Conservation (phyloP, 2,329 filamentous ascomycete genomes). For the Aspergillus oerlinghausenensis region DNA sequence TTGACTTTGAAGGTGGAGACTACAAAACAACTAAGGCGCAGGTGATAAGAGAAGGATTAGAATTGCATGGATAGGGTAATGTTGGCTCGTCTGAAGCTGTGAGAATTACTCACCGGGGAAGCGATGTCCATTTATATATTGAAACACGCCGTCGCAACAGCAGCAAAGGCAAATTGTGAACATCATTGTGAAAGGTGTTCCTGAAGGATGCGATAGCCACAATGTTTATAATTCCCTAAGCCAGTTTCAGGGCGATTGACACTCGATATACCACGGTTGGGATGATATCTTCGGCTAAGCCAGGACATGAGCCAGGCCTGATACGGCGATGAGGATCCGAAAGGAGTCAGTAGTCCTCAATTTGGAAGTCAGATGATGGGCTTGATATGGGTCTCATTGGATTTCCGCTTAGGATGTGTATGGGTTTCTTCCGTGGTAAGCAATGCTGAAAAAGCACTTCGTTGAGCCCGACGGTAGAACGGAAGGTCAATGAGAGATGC, state of each 20-base stretch:
- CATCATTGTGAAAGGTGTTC: neutral
- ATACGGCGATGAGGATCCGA: neutral
- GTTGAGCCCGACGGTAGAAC: neutral
- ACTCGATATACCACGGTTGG: too few species aligned
- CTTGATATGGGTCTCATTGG: neutral
- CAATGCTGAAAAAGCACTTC: neutral
- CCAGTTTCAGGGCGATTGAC: neutral
- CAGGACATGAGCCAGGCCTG: neutral
- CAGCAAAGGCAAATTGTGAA: neutral
- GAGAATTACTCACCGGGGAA: neutral
- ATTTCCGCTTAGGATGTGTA: too few species aligned
- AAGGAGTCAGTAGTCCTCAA: neutral
- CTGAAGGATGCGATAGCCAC: neutral
- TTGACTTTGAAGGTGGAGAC: too few species aligned
- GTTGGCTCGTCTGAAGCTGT: neutral
- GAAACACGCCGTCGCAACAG: neutral
- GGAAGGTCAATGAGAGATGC: neutral
- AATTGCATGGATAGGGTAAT: neutral
- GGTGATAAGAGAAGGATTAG: neutral
- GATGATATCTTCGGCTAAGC: neutral
- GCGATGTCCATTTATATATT: neutral
- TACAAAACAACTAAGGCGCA: neutral
- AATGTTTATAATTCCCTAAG: neutral
- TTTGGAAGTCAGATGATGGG: neutral
- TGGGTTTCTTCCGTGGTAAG: neutral